A percentile compares a stretch with the other conserved stretches of the same genome.
Evolutionary conservation across 306 rosid genomes (phyloP).

Genomic region (Trifolium pratense): DNA sequence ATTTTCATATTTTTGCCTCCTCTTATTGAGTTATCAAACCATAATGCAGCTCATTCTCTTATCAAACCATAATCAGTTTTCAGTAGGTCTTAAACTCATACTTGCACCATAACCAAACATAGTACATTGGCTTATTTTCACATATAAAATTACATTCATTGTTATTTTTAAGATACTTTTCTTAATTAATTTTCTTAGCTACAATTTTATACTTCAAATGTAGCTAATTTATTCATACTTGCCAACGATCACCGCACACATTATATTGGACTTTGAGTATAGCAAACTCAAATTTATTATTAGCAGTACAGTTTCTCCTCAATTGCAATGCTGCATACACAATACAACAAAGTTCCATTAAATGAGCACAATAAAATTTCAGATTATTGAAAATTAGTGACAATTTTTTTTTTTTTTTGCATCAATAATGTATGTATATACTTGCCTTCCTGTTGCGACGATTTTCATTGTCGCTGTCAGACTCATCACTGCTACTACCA

Average conservation of each 20-base stretch:
- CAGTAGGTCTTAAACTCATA: constrained; percentile 19
- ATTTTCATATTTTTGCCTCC: too few species aligned
- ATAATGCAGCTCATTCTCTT: too few species aligned
- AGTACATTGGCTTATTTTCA: constrained; percentile 24
- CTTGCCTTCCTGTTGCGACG: constrained; percentile 39
- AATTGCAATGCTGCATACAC: constrained; percentile 32
- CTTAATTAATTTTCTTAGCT: neutral
- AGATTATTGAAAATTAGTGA: neutral
- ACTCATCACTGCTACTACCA: constrained; percentile 21
- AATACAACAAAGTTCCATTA: neutral
- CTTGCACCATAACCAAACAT: constrained; percentile 34
- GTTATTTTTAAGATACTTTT: constrained; percentile 4
- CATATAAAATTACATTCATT: constrained; percentile 16
- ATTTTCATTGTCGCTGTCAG: constrained; percentile 37
- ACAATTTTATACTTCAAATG: neutral
- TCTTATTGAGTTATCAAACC: too few species aligned
- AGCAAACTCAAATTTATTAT: constrained; percentile 9
- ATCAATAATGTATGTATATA: neutral
- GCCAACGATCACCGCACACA: constrained; percentile 8
- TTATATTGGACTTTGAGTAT: neutral
- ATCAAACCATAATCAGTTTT: too few species aligned
- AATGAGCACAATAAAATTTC: neutral
- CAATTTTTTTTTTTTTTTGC: neutral
- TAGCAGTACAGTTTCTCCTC: neutral
- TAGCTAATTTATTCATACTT: constrained; percentile 4